Conservation (phyloP, 805 yeast species). For the Aciculoconidium aculeatum region DNA sequence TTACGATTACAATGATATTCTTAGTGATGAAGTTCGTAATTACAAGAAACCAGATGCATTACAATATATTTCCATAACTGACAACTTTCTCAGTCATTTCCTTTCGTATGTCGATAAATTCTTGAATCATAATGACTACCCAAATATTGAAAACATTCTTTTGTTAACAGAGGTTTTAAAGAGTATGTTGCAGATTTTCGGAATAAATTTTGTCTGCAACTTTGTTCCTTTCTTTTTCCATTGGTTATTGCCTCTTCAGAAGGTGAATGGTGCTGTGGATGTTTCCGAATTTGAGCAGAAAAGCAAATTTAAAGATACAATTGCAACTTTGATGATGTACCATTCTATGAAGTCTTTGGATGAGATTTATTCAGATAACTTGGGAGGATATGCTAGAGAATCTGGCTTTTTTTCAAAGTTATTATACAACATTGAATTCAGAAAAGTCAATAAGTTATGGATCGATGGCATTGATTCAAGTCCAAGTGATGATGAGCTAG, state of each 20-base stretch:
- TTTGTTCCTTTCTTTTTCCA: slow-evolving; percentile 40
- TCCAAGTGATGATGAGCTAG: slow-evolving; percentile 6
- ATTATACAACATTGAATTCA: slow-evolving; percentile 19
- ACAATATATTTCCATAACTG: slow-evolving; percentile 34
- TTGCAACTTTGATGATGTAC: slow-evolving; percentile 26
- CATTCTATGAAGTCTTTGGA: slow-evolving; percentile 22
- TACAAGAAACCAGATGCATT: slow-evolving; percentile 35
- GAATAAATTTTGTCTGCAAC: slow-evolving; percentile 42
- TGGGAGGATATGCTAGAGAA: slow-evolving; percentile 15
- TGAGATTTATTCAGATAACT: slow-evolving; percentile 19
- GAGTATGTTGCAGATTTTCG: slow-evolving; percentile 26
- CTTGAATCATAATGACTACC: slow-evolving; percentile 17
- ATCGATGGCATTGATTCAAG: slow-evolving; percentile 15
- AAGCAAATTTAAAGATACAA: slow-evolving; percentile 23
- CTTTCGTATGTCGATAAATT: slow-evolving; percentile 32
- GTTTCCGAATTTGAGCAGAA: slow-evolving; percentile 7
- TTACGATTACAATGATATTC: slow-evolving; percentile 10
- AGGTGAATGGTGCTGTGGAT: slow-evolving; percentile 4
- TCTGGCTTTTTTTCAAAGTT: slow-evolving; percentile 17
- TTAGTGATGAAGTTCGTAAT: slow-evolving; percentile 11
- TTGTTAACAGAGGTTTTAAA: slow-evolving; percentile 19
- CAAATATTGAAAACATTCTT: slow-evolving; percentile 18
- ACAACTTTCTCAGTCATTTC: slow-evolving; percentile 36
- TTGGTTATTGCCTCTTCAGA: slow-evolving; percentile 29
- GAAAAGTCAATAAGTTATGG: slow-evolving; percentile 25